phyloP scores from a whole-genome alignment of 768 basidiomycete species.

The Paxillus ammoniavirescens region DNA sequence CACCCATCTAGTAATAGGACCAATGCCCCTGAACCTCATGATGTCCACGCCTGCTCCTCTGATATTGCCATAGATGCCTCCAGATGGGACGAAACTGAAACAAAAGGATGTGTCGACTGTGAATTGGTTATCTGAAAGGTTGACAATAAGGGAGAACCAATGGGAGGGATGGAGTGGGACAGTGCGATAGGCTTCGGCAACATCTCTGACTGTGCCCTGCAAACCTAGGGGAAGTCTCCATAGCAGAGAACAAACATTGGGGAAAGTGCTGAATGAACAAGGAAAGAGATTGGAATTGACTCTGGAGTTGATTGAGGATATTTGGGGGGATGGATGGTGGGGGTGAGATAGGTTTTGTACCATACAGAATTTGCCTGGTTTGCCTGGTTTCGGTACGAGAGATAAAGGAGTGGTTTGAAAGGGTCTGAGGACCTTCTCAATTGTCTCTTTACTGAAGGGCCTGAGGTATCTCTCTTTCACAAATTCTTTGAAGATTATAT shows the following conservation, averaged over 20 bases:
- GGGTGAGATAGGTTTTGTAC: slow-evolving; percentile 27
- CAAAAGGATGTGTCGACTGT: too few relatives aligned
- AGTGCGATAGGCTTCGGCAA: slow-evolving; percentile 4
- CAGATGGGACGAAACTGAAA: too few relatives aligned
- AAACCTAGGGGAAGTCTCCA: not conserved
- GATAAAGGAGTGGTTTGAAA: slow-evolving; percentile 32
- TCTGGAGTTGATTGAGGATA: slow-evolving; percentile 34
- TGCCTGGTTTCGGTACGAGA: slow-evolving; percentile 27
- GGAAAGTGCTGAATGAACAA: not conserved
- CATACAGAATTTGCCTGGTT: slow-evolving; percentile 17
- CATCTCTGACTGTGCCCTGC: not conserved
- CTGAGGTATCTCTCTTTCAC: not conserved
- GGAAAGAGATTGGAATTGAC: slow-evolving; percentile 23
- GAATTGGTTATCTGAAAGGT: too few relatives aligned
- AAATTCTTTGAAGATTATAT: not conserved
- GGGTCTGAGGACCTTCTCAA: slow-evolving; percentile 17
- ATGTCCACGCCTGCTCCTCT: too few relatives aligned
- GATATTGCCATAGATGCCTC: too few relatives aligned
- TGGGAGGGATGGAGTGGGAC: slow-evolving; percentile 4
- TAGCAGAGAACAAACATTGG: not conserved
- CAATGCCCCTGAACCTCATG: too few relatives aligned
- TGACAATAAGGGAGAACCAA: too few relatives aligned
- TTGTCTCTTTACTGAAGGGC: not conserved
- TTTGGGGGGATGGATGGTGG: not conserved
- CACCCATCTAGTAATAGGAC: too few relatives aligned